phyloP scores from a whole-genome alignment of 176 grass and related monocot genomes.

The Musa beccarii region DNA sequence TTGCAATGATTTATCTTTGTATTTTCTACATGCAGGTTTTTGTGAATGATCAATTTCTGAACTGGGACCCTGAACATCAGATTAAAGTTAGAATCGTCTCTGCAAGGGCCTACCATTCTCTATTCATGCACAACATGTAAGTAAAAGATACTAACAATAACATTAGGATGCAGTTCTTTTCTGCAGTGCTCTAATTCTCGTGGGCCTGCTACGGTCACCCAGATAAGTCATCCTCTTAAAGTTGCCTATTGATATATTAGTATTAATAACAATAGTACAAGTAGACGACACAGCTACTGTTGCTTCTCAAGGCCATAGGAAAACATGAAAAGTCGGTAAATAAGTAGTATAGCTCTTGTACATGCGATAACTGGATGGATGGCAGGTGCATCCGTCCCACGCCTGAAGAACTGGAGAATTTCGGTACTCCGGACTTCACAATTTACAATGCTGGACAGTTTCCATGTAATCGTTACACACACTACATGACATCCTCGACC shows the following conservation, averaged over 20 bases:
- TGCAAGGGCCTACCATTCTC: conserved; percentile 92
- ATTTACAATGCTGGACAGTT: conserved; percentile 99
- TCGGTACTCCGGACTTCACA: conserved; percentile 98
- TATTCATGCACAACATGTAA: conserved; percentile 99
- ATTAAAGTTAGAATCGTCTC: conserved; percentile 99
- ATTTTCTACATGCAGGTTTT: conserved; percentile 40
- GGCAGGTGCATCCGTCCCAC: conserved; percentile 93
- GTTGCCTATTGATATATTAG: conserved; percentile 20
- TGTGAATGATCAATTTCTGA: conserved; percentile 98
- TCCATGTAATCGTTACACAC: conserved; percentile 97
- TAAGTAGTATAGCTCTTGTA: conserved; percentile 28
- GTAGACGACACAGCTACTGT: conserved; percentile 15
- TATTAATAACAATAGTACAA: conserved; percentile 8
- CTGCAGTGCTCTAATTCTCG: conserved; percentile 20
- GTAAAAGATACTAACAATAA: conserved; percentile 25
- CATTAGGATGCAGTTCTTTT: conserved; percentile 9
- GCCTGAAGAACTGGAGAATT: conserved; percentile 87
- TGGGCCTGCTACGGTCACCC: conserved; percentile 22
- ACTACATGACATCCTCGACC: conserved; percentile 98
- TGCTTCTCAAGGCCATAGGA: conserved; percentile 37
- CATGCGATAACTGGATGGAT: conserved; percentile 60
- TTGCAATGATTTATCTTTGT: conserved; percentile 5
- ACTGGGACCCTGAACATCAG: conserved; percentile 84
- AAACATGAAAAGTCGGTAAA: conserved; percentile 10
- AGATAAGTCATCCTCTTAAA: conserved; percentile 66